Evolutionary conservation across 176 grass and related monocot species (phyloP).

Genomic region (Ampelocalamus luodianensis): DNA sequence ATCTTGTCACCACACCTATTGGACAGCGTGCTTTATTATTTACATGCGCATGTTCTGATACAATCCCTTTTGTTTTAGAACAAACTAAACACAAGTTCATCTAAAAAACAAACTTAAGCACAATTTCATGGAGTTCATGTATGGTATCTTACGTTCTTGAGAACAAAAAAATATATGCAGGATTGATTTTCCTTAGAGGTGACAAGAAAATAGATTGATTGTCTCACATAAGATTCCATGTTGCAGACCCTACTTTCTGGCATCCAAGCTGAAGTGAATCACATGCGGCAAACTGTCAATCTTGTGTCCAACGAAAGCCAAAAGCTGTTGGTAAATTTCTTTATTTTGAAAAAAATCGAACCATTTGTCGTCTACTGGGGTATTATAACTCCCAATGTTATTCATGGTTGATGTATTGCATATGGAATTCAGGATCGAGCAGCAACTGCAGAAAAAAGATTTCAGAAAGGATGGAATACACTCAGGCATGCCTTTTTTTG

Average conservation of each 20-base stretch:
- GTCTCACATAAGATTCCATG: conserved; percentile 33
- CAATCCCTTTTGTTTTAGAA: not conserved
- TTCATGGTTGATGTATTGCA: conserved; percentile 12
- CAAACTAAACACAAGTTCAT: not conserved
- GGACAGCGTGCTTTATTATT: conserved; percentile 1
- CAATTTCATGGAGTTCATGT: not conserved
- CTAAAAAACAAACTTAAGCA: not conserved
- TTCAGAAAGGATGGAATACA: conserved; percentile 68
- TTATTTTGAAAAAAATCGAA: not conserved
- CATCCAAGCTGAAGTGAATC: conserved; percentile 58
- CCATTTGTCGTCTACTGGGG: not conserved
- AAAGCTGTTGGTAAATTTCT: conserved; percentile 57
- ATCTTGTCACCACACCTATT: not conserved
- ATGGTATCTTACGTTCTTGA: not conserved
- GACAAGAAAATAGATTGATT: not conserved
- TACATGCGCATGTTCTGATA: conserved; percentile 6
- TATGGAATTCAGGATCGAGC: conserved; percentile 55
- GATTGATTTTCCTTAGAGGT: conserved; percentile 19
- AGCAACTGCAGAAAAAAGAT: conserved; percentile 52
- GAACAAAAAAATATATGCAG: conserved; percentile 12
- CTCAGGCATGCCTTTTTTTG: conserved; percentile 40
- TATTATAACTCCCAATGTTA: not conserved
- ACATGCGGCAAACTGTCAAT: conserved; percentile 62
- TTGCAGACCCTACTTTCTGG: conserved; percentile 63
- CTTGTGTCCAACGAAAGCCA: conserved; percentile 65